Conservation (phyloP, 2,329 filamentous ascomycete species). For the Aureobasidium namibiae region DNA sequence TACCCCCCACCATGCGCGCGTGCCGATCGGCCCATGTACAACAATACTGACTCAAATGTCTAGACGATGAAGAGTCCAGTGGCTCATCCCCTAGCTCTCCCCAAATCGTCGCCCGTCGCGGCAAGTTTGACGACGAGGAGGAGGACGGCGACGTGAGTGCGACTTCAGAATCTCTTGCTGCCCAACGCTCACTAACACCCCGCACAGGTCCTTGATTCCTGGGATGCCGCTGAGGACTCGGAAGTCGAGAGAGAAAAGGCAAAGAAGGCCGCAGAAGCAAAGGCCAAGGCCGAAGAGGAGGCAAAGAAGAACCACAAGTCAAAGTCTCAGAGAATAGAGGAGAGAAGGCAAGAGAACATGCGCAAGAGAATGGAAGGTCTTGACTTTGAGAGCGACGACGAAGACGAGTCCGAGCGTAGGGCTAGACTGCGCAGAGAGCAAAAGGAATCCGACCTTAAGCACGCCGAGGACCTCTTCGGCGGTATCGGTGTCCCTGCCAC, state of each 20-base stretch:
- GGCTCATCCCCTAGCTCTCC: conserved; percentile 42
- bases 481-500: conserved; percentile 66
- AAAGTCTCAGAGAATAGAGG: conserved; percentile 77
- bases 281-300: conserved; percentile 82
- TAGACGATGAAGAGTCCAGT: conserved; percentile 47
- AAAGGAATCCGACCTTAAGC: conserved; percentile 78
- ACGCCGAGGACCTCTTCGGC: conserved; percentile 84
- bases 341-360: conserved; percentile 55
- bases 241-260: conserved; percentile 95
- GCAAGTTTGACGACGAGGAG: conserved; percentile 91
- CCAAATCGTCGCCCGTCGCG: conserved; percentile 38
- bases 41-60: background rate
- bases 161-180: background rate
- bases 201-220: conserved; percentile 77
- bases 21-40: background rate
- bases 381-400: conserved; percentile 54
- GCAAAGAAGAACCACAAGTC: conserved; percentile 86
- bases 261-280: conserved; percentile 74
- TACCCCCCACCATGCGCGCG: background rate
- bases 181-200: conserved; percentile 17
- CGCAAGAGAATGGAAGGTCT: conserved; percentile 50
- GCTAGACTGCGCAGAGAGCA: conserved; percentile 70
- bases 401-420: conserved; percentile 63
- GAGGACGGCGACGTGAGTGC: conserved; percentile 58
- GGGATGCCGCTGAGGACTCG: conserved; percentile 95